Evolutionary conservation across 2,329 filamentous ascomycete genomes (phyloP).

Genomic region (Cytospora mali): DNA sequence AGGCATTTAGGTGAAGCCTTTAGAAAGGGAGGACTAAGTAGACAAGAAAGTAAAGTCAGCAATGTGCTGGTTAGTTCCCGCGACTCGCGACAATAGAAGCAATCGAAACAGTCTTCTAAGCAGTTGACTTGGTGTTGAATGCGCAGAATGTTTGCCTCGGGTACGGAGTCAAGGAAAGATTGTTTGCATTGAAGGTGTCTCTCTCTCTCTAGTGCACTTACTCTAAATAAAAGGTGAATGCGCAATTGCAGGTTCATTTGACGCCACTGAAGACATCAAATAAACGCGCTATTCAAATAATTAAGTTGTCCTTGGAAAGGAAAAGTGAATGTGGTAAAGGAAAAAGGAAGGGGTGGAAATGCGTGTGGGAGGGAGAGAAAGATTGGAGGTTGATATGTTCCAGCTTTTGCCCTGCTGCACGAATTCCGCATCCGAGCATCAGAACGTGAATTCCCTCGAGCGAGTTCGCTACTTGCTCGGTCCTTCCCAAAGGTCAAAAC

Average conservation of each 20-base stretch:
- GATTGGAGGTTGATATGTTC: conserved; percentile 24
- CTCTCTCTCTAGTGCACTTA: conserved; percentile 46
- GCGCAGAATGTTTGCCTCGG: neutral
- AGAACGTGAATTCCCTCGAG: neutral
- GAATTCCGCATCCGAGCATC: conserved; percentile 7
- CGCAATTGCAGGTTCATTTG: conserved; percentile 96
- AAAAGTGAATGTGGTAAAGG: conserved; percentile 25
- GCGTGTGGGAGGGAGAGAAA: neutral
- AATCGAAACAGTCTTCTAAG: neutral
- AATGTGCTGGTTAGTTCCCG: neutral
- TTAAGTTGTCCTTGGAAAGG: conserved; percentile 25
- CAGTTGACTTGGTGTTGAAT: neutral
- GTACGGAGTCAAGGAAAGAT: neutral
- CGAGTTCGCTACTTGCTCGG: neutral
- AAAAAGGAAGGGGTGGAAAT: neutral
- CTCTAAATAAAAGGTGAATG: conserved; percentile 62
- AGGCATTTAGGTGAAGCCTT: conserved; percentile 86
- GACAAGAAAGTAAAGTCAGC: conserved; percentile 10
- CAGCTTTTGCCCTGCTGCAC: neutral
- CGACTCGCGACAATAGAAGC: neutral
- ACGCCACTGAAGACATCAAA: conserved; percentile 85
- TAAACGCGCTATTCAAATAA: conserved; percentile 71
- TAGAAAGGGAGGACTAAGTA: conserved; percentile 49
- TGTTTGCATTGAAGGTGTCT: too few species aligned
- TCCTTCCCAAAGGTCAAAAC: neutral